A percentile compares a stretch with the other conserved stretches of the same genome.
Evolutionary conservation across 305 asterid genomes (phyloP).

Genomic region (Caryopteris hybrid): DNA sequence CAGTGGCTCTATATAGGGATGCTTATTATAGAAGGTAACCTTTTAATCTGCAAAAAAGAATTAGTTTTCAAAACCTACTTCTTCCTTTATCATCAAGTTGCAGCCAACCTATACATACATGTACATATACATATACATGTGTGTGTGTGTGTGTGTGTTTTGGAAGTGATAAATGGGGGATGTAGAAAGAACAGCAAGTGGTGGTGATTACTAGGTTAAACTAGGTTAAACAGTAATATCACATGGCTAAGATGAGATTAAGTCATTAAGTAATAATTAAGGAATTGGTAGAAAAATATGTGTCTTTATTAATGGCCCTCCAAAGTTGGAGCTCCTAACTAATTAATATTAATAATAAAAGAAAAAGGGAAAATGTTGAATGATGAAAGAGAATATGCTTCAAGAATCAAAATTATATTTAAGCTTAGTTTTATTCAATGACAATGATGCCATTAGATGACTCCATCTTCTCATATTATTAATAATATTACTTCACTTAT

Average conservation of each 20-base stretch:
- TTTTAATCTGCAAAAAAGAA: conserved; percentile 15
- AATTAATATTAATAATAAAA: too few species aligned
- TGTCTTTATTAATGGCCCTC: conserved; percentile 7
- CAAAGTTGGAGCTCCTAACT: conserved; percentile 5
- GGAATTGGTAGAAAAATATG: too few species aligned
- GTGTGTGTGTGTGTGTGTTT: too few species aligned
- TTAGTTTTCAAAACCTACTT: neutral
- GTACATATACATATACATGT: neutral
- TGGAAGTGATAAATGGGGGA: neutral
- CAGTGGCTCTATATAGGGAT: conserved; percentile 5
- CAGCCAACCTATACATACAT: conserved; percentile 5
- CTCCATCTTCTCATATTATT: neutral
- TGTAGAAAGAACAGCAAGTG: neutral
- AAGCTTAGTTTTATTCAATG: conserved; percentile 10
- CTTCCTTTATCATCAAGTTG: conserved; percentile 21
- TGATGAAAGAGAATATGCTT: conserved; percentile 25
- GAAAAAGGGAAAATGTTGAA: neutral
- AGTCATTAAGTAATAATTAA: conserved; percentile 2
- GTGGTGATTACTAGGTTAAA: neutral
- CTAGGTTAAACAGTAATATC: neutral
- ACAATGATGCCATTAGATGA: conserved; percentile 7
- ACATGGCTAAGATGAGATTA: conserved; percentile 23
- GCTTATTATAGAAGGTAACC: conserved; percentile 13
- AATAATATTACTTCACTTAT: too few species aligned
- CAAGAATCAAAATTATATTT: conserved; percentile 3